Evolutionary conservation across 805 yeast species (phyloP).

Genomic region (Hanseniaspora pseudoguilliermondii): DNA sequence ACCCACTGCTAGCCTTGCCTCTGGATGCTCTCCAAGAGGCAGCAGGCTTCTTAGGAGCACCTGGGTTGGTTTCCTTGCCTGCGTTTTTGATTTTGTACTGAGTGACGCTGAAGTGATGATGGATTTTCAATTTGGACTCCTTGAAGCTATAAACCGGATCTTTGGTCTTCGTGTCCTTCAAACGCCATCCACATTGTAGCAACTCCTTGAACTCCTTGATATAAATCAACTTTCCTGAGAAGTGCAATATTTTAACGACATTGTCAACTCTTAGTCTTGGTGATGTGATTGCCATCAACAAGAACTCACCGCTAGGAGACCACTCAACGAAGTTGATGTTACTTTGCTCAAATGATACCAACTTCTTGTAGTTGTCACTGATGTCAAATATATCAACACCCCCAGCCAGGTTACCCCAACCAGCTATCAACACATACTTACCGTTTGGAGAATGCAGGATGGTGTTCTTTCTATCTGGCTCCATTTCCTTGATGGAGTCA

Average conservation of each 20-base stretch:
- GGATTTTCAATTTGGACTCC: constrained; percentile 44
- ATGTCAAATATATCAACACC: constrained; percentile 90
- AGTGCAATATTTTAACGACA: constrained; percentile 89
- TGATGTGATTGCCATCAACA: constrained; percentile 90
- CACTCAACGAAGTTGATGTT: constrained; percentile 95
- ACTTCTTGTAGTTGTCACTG: constrained; percentile 56
- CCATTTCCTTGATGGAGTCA: constrained; percentile 66
- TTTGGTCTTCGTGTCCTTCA: constrained; percentile 18
- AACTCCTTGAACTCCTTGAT: constrained; percentile 72
- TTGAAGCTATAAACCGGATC: constrained; percentile 36
- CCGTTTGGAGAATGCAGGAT: constrained; percentile 90
- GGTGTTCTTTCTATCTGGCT: constrained; percentile 81
- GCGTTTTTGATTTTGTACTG: constrained; percentile 35
- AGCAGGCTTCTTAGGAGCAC: constrained; percentile 7
- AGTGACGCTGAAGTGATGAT: constrained; percentile 48
- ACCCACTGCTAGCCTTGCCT: constrained; percentile 44
- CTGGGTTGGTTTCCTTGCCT: constrained; percentile 9
- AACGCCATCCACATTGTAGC: constrained; percentile 68
- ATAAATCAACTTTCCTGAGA: constrained; percentile 67
- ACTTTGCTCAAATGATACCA: constrained; percentile 75
- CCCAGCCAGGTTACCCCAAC: constrained; percentile 96
- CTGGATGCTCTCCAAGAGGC: constrained; percentile 16
- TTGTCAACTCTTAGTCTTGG: constrained; percentile 96
- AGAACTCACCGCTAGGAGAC: constrained; percentile 92
- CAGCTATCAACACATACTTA: constrained; percentile 80